These are phyloP conservation scores for Furcasterigmium furcatum DNA, from an alignment of 2,329 filamentous ascomycete genomes.

Conservation along the genomic window DNA sequence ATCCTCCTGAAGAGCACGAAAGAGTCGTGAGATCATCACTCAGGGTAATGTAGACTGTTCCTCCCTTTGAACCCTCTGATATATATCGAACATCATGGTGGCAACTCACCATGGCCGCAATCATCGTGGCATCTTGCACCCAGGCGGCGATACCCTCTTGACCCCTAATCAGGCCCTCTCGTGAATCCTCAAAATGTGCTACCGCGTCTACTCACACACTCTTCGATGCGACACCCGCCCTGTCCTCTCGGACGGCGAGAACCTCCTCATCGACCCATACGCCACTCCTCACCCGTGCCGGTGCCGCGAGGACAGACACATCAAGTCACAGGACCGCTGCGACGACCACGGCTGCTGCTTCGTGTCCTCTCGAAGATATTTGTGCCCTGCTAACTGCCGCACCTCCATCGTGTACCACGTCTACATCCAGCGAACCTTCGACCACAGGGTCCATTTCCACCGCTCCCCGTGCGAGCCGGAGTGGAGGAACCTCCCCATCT, in stretches of 20 bases:
- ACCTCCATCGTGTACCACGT: conserved; percentile 4
- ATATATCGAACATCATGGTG: too few relatives aligned
- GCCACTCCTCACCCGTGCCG: conserved; percentile 12
- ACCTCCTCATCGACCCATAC: conserved; percentile 19
- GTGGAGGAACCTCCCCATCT: conserved; percentile 7
- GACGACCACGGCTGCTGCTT: conserved; percentile 22
- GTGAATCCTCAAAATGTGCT: conserved; percentile 9
- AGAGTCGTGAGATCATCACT: too few relatives aligned
- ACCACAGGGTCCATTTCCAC: not conserved
- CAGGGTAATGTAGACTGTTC: too few relatives aligned
- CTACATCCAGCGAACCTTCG: not conserved
- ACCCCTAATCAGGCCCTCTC: too few relatives aligned
- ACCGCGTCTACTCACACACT: conserved; percentile 19
- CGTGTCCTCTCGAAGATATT: conserved; percentile 8
- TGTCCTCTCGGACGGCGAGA: conserved; percentile 17
- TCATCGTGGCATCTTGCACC: too few relatives aligned
- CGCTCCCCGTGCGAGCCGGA: not conserved
- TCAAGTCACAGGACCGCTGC: conserved; percentile 11
- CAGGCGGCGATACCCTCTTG: too few relatives aligned
- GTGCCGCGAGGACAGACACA: conserved; percentile 8
- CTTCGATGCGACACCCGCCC: conserved; percentile 24
- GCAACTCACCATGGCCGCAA: too few relatives aligned
- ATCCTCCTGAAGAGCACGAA: too few relatives aligned
- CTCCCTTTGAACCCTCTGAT: too few relatives aligned
- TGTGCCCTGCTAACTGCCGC: conserved; percentile 11